Base-by-base conservation (phyloP, 768 basidiomycete genomes). In the Auricularia sp. region DNA sequence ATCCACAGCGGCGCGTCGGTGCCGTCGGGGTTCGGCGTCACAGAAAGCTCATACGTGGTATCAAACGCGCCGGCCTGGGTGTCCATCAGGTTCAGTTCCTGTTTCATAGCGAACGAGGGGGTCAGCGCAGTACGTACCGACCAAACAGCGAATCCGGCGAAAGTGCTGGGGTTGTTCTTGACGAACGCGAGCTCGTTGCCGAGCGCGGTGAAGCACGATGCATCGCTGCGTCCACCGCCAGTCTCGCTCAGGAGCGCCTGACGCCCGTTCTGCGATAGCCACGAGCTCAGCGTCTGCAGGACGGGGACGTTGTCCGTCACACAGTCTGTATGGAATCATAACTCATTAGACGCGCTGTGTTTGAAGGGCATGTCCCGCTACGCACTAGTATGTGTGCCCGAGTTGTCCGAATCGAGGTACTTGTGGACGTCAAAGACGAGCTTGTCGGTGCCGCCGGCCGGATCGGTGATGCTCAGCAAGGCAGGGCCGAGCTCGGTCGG, bases 61-160 rank as follows among this genome's bases (percentile, higher is more conserved):
- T 78, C 78, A 71, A 84, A 85, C 2, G 79, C 74, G 54, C 83
- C 82, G 24, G 71, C 66, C 59, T 67, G 39, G 8, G 42, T 7
- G 39, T 39, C 14, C 21, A 29, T 29, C 29, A 21, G 56, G 24
- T n/a, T 65, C 64, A 64, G 34, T 3, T 3, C 29, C 29, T 29
- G 29, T 29, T 34, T 24, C 39, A 5, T 0, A 0, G 35, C 16
- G 16, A 65, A 37, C 14, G 16, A 18, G 54, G 21, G 21, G 8
- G 62, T 59, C 62, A 13, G 11, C 11, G 47, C 16, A 16, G 16
- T 1, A 51, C 47, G 47, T 59, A 63, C 83, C 65, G 80, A 75
- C 83, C 82, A 84, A 42, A 80, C 75, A 21, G 81, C 75, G 75
- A 82, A 85, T n/a, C 83, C 83, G 44, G 76, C 73, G 54, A 82